A percentile compares a stretch with the other conserved stretches of the same genome.
Conservation (phyloP, 1,284 basidiomycete species). For the Tilletia setariae region DNA sequence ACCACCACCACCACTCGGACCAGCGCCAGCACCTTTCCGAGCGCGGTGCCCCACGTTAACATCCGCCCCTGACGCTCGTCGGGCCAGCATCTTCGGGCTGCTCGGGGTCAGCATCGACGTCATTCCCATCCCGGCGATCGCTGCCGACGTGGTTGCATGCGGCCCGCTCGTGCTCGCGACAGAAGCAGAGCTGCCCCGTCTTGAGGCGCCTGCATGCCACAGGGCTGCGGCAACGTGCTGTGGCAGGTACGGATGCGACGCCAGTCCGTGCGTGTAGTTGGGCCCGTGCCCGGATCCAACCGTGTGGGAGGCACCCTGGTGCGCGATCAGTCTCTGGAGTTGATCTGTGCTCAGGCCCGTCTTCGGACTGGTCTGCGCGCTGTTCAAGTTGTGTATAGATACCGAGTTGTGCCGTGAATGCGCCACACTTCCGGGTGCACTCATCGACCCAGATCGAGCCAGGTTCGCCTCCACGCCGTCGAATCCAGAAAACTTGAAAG, state of each 20-base stretch:
- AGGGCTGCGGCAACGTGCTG: neutral
- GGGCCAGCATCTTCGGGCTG: neutral
- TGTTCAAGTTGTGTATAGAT: neutral
- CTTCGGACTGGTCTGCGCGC: neutral
- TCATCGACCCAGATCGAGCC: constrained; percentile 3
- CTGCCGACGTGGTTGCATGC: neutral
- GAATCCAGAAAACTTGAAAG: too few relatives aligned
- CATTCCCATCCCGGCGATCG: neutral
- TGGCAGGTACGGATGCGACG: constrained; percentile 10
- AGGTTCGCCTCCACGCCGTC: too few relatives aligned
- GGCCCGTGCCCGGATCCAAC: neutral
- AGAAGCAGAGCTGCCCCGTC: neutral
- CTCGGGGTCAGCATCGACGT: neutral
- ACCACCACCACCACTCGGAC: neutral
- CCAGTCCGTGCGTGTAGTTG: neutral
- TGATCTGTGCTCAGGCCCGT: neutral
- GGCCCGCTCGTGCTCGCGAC: neutral
- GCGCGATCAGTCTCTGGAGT: neutral
- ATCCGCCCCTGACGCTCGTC: neutral
- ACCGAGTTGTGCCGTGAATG: constrained; percentile 6
- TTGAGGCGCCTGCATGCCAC: neutral
- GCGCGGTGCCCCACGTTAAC: neutral
- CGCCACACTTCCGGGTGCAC: neutral
- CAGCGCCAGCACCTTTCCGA: neutral
- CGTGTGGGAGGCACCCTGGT: constrained; percentile 4